Evolutionary conservation across 352 stramenopile genomes (phyloP).

Genomic region (Pythium aquatile): DNA sequence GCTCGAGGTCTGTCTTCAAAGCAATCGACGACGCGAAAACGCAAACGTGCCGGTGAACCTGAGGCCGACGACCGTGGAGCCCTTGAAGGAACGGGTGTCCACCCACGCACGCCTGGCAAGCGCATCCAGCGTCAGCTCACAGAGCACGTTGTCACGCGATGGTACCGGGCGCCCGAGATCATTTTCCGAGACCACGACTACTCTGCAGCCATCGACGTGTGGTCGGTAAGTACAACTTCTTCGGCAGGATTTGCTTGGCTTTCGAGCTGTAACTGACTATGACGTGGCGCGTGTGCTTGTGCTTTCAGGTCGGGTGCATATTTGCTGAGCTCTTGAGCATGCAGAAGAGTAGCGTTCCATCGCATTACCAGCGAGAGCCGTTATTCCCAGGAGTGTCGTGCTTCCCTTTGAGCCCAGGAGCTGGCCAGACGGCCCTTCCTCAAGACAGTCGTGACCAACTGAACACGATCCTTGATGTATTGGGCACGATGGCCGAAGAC

Average conservation of each 20-base stretch:
- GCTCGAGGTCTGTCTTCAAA: slow-evolving; percentile 69
- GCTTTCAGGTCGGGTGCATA: slow-evolving; percentile 90
- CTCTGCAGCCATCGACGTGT: slow-evolving; percentile 86
- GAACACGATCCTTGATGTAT: slow-evolving; percentile 86
- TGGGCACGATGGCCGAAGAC: slow-evolving; percentile 84
- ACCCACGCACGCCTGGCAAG: slow-evolving; percentile 70
- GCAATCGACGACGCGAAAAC: slow-evolving; percentile 49
- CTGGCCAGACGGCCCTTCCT: slow-evolving; percentile 67
- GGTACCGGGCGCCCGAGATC: slow-evolving; percentile 95
- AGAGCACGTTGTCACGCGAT: slow-evolving; percentile 94
- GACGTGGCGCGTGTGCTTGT: not conserved
- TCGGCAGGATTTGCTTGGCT: not conserved
- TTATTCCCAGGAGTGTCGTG: slow-evolving; percentile 94
- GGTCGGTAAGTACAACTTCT: slow-evolving; percentile 61
- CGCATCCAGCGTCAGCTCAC: slow-evolving; percentile 91
- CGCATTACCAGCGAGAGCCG: slow-evolving; percentile 92
- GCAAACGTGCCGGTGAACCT: slow-evolving; percentile 46
- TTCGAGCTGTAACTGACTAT: slow-evolving; percentile 9
- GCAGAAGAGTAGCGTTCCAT: slow-evolving; percentile 94
- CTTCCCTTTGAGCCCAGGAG: slow-evolving; percentile 78
- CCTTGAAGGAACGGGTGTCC: slow-evolving; percentile 59
- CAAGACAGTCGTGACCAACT: slow-evolving; percentile 86
- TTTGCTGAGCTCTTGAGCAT: slow-evolving; percentile 95
- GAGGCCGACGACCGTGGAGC: slow-evolving; percentile 57
- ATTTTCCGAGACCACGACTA: slow-evolving; percentile 92